These are phyloP conservation scores for Pichia sp. DNA, from an alignment of 1,139 yeast species.

Conservation along the genomic window DNA sequence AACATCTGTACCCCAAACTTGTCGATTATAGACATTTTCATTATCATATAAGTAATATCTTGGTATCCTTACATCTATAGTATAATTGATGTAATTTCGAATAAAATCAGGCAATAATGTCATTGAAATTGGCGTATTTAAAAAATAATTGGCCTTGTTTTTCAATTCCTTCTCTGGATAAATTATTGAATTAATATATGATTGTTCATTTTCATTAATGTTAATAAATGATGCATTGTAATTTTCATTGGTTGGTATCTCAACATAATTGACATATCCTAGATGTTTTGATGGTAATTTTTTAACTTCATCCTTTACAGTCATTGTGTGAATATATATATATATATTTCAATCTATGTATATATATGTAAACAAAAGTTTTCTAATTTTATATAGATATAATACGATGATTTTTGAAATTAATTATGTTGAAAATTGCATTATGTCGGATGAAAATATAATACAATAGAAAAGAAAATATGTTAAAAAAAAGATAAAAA, in stretches of 20 bases:
- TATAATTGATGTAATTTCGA: constrained; percentile 50
- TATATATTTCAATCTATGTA: too few species aligned
- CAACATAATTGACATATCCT: constrained; percentile 53
- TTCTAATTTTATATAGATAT: too few species aligned
- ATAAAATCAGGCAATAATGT: constrained; percentile 39
- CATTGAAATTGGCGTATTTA: constrained; percentile 29
- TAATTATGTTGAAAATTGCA: too few species aligned
- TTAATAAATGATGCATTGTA: constrained; percentile 17
- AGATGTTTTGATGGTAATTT: constrained; percentile 33
- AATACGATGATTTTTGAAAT: too few species aligned
- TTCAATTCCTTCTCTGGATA: constrained; percentile 19
- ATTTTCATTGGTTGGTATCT: constrained; percentile 23
- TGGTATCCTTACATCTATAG: constrained; percentile 63
- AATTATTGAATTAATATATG: constrained; percentile 24
- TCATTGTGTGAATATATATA: neutral
- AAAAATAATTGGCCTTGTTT: constrained; percentile 16
- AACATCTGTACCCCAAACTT: constrained; percentile 87
- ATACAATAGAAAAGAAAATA: too few species aligned
- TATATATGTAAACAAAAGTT: too few species aligned
- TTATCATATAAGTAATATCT: constrained; percentile 33
- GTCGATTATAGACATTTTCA: constrained; percentile 42
- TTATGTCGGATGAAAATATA: too few species aligned
- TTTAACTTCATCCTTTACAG: neutral
- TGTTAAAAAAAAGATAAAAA: too few species aligned
- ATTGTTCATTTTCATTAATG: constrained; percentile 33